These are phyloP conservation scores for Xylariaceae sp. DNA, from an alignment of 2,329 filamentous ascomycete genomes.

Conservation along the genomic window DNA sequence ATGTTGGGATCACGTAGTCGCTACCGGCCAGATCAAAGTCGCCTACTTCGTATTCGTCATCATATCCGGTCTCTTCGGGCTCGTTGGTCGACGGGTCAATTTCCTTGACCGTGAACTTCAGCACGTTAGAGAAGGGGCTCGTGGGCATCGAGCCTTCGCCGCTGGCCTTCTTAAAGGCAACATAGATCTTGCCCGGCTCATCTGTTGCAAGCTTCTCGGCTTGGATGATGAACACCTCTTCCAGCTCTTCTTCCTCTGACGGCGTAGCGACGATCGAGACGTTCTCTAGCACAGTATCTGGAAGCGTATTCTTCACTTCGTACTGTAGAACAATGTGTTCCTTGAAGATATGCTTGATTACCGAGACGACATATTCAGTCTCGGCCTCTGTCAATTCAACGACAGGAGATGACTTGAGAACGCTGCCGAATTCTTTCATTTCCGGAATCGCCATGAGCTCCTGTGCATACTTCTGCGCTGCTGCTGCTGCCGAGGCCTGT, in stretches of 20 bases:
- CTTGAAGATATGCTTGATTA: conserved; percentile 97
- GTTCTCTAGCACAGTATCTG: conserved; percentile 83
- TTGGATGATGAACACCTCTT: conserved; percentile 91
- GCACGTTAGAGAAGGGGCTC: conserved; percentile 78
- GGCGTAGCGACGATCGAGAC: conserved; percentile 77
- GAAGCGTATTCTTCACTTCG: conserved; percentile 94
- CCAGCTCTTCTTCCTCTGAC: conserved; percentile 70
- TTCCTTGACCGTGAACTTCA: conserved; percentile 97
- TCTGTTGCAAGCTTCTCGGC: conserved; percentile 75
- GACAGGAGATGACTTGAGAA: conserved; percentile 82
- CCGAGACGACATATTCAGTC: conserved; percentile 90
- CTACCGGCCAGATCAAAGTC: conserved; percentile 86
- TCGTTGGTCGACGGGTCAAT: conserved; percentile 92
- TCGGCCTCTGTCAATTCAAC: conserved; percentile 94
- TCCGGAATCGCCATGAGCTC: conserved; percentile 85
- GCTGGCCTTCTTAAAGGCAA: conserved; percentile 79
- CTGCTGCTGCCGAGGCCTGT: conserved; percentile 67
- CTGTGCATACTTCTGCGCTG: conserved; percentile 81
- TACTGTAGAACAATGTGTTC: conserved; percentile 94
- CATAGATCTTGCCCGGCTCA: conserved; percentile 88
- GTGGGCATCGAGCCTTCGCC: conserved; percentile 72
- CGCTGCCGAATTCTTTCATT: conserved; percentile 77
- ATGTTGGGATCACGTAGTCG: conserved; percentile 89
- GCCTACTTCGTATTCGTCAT: conserved; percentile 95
- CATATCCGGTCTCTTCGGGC: conserved; percentile 86